Percentiles rank a stretch among this genome's conserved stretches.
phyloP scores from a whole-genome alignment of 306 rosid species.

The Spatholobus suberectus region DNA sequence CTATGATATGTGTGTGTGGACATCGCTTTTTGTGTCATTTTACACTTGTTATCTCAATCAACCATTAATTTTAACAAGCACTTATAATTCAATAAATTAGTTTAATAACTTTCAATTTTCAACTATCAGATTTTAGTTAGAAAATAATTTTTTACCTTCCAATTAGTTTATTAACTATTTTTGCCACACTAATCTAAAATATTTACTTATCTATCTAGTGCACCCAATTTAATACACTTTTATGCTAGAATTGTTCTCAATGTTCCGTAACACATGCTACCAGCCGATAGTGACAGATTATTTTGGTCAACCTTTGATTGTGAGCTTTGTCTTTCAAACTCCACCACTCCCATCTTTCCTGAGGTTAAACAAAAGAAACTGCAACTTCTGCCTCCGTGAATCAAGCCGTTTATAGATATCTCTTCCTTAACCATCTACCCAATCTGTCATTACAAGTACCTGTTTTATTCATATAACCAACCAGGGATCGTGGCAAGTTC shows the following conservation, averaged over 20 bases:
- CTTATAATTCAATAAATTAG: too few species aligned
- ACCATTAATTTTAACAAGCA: too few species aligned
- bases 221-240: background rate
- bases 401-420: background rate
- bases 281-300: background rate
- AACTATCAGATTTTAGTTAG: too few species aligned
- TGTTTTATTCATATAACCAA: background rate
- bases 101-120: too few species aligned
- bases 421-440: background rate
- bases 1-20: too few species aligned
- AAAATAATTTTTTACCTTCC: too few species aligned
- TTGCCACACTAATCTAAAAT: background rate
- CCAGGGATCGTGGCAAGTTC: background rate
- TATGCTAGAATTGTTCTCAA: background rate
- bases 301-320: background rate
- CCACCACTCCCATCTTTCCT: background rate
- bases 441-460: background rate
- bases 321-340: background rate
- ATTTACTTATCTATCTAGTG: background rate
- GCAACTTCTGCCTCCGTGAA: background rate
- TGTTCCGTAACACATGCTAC: background rate
- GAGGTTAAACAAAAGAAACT: background rate
- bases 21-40: too few species aligned
- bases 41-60: too few species aligned
- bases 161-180: too few species aligned